Evolutionary conservation across 345 rosid genomes (phyloP).

Genomic region (Acer negundo): DNA sequence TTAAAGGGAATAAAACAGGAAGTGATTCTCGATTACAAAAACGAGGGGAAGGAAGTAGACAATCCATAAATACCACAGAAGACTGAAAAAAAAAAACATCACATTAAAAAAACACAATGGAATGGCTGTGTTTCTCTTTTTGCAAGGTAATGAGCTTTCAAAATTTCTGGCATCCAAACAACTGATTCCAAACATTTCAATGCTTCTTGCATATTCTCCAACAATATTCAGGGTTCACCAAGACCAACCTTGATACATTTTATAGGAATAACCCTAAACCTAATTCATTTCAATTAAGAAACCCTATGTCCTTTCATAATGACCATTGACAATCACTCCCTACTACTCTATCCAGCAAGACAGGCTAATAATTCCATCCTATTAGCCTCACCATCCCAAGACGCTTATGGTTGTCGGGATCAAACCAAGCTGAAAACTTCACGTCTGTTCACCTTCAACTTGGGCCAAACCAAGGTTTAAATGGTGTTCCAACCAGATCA

Average conservation of each 20-base stretch:
- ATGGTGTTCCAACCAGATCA: no score
- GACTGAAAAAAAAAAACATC: no score
- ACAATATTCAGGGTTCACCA: neutral
- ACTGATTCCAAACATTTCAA: slow-evolving; percentile 2
- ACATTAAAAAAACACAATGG: no score
- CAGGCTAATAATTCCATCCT: neutral
- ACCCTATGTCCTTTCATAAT: neutral
- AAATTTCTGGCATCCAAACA: neutral
- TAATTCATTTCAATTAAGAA: no score
- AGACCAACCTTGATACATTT: slow-evolving; percentile 4
- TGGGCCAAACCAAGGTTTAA: no score
- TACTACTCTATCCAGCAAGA: neutral
- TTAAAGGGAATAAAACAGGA: no score
- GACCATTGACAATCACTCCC: neutral
- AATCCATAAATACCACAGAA: no score
- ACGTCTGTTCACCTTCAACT: no score
- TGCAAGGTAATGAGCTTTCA: neutral
- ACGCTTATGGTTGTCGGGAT: no score
- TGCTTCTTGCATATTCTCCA: neutral
- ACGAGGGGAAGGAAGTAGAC: no score
- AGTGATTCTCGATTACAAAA: no score
- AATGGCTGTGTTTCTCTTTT: neutral
- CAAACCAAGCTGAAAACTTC: no score
- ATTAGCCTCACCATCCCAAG: neutral
- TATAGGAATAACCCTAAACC: neutral